Percentiles rank a stretch among this genome's conserved stretches.
Conservation (phyloP, 2,329 filamentous ascomycete species). For the Hypoxylon rubiginosum region DNA sequence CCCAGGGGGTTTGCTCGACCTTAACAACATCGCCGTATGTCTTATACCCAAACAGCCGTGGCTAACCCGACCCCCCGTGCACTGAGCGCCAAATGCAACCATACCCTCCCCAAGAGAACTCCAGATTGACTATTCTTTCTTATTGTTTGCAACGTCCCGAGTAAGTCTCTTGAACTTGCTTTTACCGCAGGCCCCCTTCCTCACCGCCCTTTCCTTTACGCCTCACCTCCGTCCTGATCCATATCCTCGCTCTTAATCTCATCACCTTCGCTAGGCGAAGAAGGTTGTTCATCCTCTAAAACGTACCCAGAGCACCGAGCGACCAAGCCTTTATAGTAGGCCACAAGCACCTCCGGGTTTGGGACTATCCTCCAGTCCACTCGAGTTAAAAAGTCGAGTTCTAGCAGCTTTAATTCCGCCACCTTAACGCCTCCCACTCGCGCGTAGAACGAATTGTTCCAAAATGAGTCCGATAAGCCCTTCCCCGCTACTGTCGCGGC, state of each 20-base stretch:
- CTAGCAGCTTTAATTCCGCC: conserved; percentile 88
- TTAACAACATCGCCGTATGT: conserved; percentile 19
- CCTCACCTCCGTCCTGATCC: conserved; percentile 52
- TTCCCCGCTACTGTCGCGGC: conserved; percentile 96
- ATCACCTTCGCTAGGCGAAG: conserved; percentile 49
- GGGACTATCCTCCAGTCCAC: conserved; percentile 98
- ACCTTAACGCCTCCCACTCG: conserved; percentile 93
- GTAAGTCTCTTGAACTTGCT: conserved; percentile 10
- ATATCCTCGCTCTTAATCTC: conserved; percentile 50
- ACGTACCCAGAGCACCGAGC: conserved; percentile 71
- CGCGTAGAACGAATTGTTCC: conserved; percentile 98
- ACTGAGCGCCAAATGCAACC: conserved; percentile 35
- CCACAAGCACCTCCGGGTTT: conserved; percentile 90
- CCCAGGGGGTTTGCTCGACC: conserved; percentile 10
- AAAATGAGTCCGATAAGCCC: conserved; percentile 95
- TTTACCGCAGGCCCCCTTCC: conserved; percentile 3
- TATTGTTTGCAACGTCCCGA: conserved; percentile 17
- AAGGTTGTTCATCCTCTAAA: conserved; percentile 58
- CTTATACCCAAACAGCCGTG: conserved; percentile 29
- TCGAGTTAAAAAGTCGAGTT: conserved; percentile 91
- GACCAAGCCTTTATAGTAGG: conserved; percentile 92
- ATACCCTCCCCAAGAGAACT: conserved; percentile 28
- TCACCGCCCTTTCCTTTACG: conserved; percentile 6
- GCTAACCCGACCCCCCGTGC: conserved; percentile 21
- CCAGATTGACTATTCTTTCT: conserved; percentile 25